Evolutionary conservation across 768 basidiomycete genomes (phyloP).

Genomic region (Rhodotorula paludigena): DNA sequence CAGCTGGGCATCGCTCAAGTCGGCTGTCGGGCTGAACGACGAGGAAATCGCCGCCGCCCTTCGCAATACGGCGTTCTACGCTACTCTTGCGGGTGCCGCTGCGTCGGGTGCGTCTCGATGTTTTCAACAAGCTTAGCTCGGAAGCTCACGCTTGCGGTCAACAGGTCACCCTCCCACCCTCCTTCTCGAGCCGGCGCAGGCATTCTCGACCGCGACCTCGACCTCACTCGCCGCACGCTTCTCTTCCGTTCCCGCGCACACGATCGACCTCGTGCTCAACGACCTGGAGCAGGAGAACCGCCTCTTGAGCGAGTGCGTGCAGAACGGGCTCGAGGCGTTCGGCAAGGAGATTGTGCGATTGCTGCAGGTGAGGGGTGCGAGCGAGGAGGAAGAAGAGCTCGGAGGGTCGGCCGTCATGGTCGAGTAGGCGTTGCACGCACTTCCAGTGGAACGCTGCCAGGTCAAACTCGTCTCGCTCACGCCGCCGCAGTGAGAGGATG

Average conservation of each 20-base stretch:
- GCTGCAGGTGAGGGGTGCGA: slow-evolving; percentile 28
- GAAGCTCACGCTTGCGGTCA: not conserved
- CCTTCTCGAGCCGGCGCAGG: slow-evolving; percentile 40
- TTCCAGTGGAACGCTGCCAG: too few relatives aligned
- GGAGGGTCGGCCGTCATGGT: slow-evolving; percentile 2
- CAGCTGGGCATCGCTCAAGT: slow-evolving; percentile 73
- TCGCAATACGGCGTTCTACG: slow-evolving; percentile 67
- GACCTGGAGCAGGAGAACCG: slow-evolving; percentile 46
- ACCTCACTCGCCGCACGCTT: slow-evolving; percentile 45
- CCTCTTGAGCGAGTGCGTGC: slow-evolving; percentile 41
- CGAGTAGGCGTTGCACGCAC: too few relatives aligned
- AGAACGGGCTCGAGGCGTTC: slow-evolving; percentile 43
- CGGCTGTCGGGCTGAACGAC: slow-evolving; percentile 71
- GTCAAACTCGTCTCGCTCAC: too few relatives aligned
- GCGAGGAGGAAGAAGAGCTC: not conserved
- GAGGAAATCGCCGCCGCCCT: slow-evolving; percentile 68
- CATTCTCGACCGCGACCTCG: slow-evolving; percentile 39
- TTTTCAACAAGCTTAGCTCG: too few relatives aligned
- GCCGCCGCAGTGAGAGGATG: too few relatives aligned
- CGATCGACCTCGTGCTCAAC: slow-evolving; percentile 43
- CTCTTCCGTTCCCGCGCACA: slow-evolving; percentile 36
- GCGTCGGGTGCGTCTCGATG: slow-evolving; percentile 21
- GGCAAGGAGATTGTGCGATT: slow-evolving; percentile 45
- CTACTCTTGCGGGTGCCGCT: slow-evolving; percentile 52
- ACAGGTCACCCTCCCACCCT: slow-evolving; percentile 16